Evolutionary conservation across 2,329 filamentous ascomycete genomes (phyloP).

Genomic region (Trichoderma cornu-damae): DNA sequence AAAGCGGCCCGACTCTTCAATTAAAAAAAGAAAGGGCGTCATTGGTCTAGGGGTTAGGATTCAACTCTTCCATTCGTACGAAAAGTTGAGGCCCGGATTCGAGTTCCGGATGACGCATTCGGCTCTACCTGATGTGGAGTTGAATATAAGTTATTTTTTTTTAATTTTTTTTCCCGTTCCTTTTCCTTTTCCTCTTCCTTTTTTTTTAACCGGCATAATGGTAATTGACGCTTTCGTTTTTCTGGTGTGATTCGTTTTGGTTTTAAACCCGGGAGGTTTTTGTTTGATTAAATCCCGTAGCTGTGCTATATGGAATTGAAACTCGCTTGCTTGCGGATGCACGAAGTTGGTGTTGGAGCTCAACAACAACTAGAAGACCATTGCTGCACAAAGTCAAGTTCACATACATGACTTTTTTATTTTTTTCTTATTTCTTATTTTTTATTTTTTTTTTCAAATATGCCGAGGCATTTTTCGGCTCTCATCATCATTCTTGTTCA

Average conservation of each 20-base stretch:
- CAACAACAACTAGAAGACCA: too few relatives aligned
- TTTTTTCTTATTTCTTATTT: background rate
- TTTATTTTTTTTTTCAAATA: background rate
- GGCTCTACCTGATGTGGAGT: background rate
- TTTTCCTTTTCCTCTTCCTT: background rate
- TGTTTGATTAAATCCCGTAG: too few relatives aligned
- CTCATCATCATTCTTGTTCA: too few relatives aligned
- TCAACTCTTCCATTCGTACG: slow-evolving; percentile 25
- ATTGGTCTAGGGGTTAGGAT: slow-evolving; percentile 28
- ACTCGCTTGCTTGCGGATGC: too few relatives aligned
- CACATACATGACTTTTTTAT: too few relatives aligned
- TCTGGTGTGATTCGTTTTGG: too few relatives aligned
- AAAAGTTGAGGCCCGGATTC: slow-evolving; percentile 28
- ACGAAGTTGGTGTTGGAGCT: too few relatives aligned
- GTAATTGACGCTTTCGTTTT: background rate
- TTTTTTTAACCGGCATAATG: background rate
- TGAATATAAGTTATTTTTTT: slow-evolving; percentile 19
- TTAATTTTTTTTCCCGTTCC: background rate
- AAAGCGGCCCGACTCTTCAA: background rate
- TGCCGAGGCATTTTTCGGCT: background rate
- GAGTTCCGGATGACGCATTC: slow-evolving; percentile 27
- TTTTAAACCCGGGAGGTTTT: too few relatives aligned
- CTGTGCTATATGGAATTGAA: too few relatives aligned
- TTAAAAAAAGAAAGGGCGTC: slow-evolving; percentile 22
- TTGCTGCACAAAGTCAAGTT: too few relatives aligned